Base-by-base conservation (phyloP, 805 yeast species). In the Teunomyces stri region DNA sequence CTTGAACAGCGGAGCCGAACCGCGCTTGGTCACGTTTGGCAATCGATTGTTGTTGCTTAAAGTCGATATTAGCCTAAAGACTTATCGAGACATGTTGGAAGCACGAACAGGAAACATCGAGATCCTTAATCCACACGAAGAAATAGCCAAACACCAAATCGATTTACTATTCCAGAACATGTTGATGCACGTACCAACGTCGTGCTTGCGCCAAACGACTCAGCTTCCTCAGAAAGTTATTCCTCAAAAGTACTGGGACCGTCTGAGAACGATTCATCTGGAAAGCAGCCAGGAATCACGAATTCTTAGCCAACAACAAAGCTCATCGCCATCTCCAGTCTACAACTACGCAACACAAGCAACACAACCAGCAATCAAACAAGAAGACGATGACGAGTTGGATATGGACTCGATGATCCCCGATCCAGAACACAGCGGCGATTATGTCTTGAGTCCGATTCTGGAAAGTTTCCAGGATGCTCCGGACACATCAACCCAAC, bases 51-150 rank as follows among this genome's bases (percentile, higher is more conserved):
- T 34, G 25, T n/a, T 44, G 7, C 22, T 49, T 9, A 47, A 46
- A 20, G 46, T 48, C 6, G 40, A 31, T 2, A 46, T 53, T 2
- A 12, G 42, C 1, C 46, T 52, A 27, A 56, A 53, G 22, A 35
- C 42, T 18, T 57, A 51, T 38, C 21, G 45, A 5, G 48, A 52
- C 5, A 45, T 41, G 6, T 38, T 53, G 10, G 60, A 56, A 39
- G 20, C 57, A 44, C 39, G 50, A 48, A 43, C 44, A 3, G 28
- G 37, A 9, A 12, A 18, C 9, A 42, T 42, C 16, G 12, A 18
- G 10, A 11, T 46, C 20, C 11, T 42, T 10, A 15, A 40, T 5
- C 34, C 43, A 2, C 13, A 13, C 44, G 46, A 35, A 22, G 30
- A 13, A 29, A 38, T 11, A 22, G 48, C 20, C 28, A 37, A 10